phyloP scores from a whole-genome alignment of 2,329 filamentous ascomycete genomes.

The Hypoxylon sp. region DNA sequence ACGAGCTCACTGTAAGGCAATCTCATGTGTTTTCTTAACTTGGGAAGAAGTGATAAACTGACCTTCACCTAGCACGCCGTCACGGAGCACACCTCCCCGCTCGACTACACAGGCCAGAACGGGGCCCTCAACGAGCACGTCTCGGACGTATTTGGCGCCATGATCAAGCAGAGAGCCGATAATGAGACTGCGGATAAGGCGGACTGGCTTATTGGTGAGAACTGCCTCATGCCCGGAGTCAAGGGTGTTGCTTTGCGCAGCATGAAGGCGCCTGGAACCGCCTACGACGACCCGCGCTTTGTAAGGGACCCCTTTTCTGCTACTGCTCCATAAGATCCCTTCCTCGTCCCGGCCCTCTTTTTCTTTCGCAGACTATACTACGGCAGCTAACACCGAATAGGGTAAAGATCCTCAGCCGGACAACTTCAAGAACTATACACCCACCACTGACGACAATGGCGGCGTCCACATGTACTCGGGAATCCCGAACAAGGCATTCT shows the following conservation, averaged over 20 bases:
- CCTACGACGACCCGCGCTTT: slow-evolving; percentile 61
- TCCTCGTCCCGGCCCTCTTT: neutral
- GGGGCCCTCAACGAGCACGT: slow-evolving; percentile 66
- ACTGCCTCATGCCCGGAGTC: slow-evolving; percentile 58
- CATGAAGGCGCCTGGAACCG: slow-evolving; percentile 63
- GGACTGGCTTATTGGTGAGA: slow-evolving; percentile 64
- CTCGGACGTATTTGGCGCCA: slow-evolving; percentile 64
- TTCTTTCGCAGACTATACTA: too few species aligned
- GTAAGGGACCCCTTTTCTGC: slow-evolving; percentile 16
- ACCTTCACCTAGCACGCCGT: slow-evolving; percentile 54
- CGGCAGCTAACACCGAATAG: slow-evolving; percentile 42
- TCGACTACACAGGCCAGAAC: slow-evolving; percentile 59
- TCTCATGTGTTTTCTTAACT: neutral
- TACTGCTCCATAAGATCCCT: neutral
- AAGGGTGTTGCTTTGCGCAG: slow-evolving; percentile 61
- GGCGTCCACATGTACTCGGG: slow-evolving; percentile 65
- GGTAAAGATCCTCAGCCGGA: slow-evolving; percentile 62
- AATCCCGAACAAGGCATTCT: slow-evolving; percentile 66
- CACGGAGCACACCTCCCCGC: slow-evolving; percentile 57
- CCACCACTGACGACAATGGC: slow-evolving; percentile 55
- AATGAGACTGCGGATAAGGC: slow-evolving; percentile 54
- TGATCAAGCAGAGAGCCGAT: slow-evolving; percentile 62
- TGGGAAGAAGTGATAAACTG: neutral
- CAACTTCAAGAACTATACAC: slow-evolving; percentile 55
- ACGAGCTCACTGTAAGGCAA: slow-evolving; percentile 56